Conservation (phyloP, 805 yeast species). For the Starmera pachycereana region DNA sequence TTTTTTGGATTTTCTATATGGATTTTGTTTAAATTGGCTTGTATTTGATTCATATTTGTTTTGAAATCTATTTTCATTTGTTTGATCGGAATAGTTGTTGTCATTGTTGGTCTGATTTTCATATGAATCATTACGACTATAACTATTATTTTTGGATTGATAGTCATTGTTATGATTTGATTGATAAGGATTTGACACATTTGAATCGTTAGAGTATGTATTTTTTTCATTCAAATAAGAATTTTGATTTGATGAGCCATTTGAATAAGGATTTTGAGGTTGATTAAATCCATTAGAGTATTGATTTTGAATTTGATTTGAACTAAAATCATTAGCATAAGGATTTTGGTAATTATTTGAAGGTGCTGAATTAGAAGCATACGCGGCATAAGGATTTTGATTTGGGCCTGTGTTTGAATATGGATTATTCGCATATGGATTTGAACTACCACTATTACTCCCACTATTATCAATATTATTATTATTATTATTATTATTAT, state of each 20-base stretch:
- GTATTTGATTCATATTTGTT: neutral
- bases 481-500: too few species aligned
- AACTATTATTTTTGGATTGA: neutral
- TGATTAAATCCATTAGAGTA: neutral
- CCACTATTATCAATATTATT: neutral
- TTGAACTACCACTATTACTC: neutral
- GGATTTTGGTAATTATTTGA: too few species aligned
- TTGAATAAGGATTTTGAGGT: neutral
- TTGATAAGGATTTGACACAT: too few species aligned
- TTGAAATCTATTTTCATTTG: neutral
- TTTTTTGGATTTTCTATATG: neutral
- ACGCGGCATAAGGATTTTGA: too few species aligned
- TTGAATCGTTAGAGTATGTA: too few species aligned
- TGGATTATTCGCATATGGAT: slow-evolving; percentile 4
- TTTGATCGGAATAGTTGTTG: slow-evolving; percentile 1
- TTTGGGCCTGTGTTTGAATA: too few species aligned
- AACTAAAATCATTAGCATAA: too few species aligned
- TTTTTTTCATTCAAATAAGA: too few species aligned
- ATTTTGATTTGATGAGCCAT: neutral
- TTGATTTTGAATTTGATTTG: too few species aligned
- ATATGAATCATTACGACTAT: slow-evolving; percentile 4
- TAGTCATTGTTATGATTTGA: neutral
- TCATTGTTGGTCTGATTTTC: neutral
- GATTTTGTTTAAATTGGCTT: neutral
- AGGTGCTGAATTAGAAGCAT: too few species aligned